phyloP scores from a whole-genome alignment of 345 rosid genomes.

The Citrus hindsii region DNA sequence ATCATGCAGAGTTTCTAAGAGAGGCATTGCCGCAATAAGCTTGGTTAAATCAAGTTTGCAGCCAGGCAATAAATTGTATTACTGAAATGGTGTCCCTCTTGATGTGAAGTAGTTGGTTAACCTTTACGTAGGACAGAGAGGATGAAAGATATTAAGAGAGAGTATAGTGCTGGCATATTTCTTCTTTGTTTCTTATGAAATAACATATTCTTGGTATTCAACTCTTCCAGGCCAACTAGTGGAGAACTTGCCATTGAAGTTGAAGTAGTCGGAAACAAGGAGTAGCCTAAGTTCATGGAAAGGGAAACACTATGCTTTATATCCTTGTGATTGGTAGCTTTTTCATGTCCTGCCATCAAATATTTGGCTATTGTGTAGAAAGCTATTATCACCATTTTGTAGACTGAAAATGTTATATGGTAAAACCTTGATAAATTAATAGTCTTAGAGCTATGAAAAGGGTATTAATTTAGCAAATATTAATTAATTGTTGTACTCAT shows the following conservation, averaged over 20 bases:
- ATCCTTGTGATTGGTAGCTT: not conserved
- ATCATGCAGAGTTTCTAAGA: not conserved
- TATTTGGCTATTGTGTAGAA: too few species aligned
- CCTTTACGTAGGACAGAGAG: not conserved
- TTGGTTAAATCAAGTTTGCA: not conserved
- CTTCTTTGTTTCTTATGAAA: not conserved
- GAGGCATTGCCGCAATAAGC: not conserved
- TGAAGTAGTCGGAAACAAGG: not conserved
- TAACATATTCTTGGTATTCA: constrained; percentile 1
- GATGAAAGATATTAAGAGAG: not conserved
- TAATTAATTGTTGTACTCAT: too few species aligned
- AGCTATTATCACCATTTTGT: not conserved
- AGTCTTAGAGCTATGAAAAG: too few species aligned
- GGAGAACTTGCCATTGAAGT: constrained; percentile 28
- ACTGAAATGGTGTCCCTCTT: not conserved
- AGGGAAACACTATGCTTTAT: not conserved
- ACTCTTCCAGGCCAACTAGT: constrained; percentile 34
- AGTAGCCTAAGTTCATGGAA: not conserved
- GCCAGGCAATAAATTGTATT: not conserved
- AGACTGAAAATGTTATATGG: not conserved
- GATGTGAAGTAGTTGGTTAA: not conserved
- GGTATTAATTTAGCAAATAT: too few species aligned
- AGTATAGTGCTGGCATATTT: not conserved
- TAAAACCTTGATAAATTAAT: too few species aligned
- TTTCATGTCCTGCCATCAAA: not conserved